Evolutionary conservation across 1,284 basidiomycete genomes (phyloP).

Genomic region (Leccinum laetum): DNA sequence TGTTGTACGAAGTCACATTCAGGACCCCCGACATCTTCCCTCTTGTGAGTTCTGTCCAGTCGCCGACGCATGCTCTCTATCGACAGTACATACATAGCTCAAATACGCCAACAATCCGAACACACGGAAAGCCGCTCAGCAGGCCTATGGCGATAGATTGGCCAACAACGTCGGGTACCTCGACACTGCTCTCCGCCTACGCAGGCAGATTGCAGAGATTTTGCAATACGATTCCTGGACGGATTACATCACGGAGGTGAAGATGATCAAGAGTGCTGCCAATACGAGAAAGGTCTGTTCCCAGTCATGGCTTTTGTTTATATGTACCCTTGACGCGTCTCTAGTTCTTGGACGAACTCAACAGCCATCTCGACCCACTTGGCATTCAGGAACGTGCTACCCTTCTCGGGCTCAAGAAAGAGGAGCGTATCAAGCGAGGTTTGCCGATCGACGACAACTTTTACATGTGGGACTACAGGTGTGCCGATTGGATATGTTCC

Average conservation of each 20-base stretch:
- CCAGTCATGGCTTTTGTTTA: neutral
- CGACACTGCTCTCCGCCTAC: conserved; percentile 62
- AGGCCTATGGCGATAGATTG: conserved; percentile 69
- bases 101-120: conserved; percentile 73
- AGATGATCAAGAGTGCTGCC: conserved; percentile 72
- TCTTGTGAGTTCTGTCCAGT: conserved; percentile 46
- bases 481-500: no score
- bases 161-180: conserved; percentile 70
- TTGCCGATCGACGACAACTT: conserved; percentile 28
- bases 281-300: conserved; percentile 52
- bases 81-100: conserved; percentile 45
- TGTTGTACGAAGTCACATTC: conserved; percentile 60
- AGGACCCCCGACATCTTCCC: conserved; percentile 73
- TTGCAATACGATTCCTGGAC: conserved; percentile 81
- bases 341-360: conserved; percentile 72
- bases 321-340: neutral
- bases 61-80: neutral
- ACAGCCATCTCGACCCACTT: conserved; percentile 71
- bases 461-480: neutral
- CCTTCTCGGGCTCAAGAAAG: conserved; percentile 71
- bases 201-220: conserved; percentile 64
- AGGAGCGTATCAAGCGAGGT: conserved; percentile 60
- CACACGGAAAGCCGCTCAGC: conserved; percentile 63
- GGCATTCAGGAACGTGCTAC: conserved; percentile 63
- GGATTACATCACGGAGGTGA: conserved; percentile 77